Percentiles rank a stretch among this genome's conserved stretches.
These are phyloP conservation scores for Trifolium subterraneum DNA, from an alignment of 306 rosid species.

Conservation along the genomic window DNA sequence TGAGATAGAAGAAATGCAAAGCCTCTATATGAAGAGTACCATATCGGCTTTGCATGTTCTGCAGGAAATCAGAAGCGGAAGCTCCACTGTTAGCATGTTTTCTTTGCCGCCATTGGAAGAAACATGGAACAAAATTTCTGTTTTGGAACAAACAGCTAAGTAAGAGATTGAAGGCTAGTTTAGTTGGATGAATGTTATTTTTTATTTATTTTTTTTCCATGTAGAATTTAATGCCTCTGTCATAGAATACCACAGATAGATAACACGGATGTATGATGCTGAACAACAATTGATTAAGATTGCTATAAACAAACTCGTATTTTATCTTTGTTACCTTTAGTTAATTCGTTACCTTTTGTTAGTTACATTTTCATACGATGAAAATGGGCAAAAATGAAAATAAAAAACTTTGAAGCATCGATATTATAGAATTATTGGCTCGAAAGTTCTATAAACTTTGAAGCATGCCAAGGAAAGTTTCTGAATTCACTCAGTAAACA, in stretches of 20 bases:
- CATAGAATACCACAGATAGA: conserved; percentile 41
- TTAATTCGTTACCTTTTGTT: too few species aligned
- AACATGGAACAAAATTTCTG: conserved; percentile 60
- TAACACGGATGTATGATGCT: conserved; percentile 55
- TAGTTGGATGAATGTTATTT: conserved; percentile 24
- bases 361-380: too few species aligned
- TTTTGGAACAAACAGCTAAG: conserved; percentile 67
- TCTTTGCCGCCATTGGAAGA: conserved; percentile 86
- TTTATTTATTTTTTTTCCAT: not conserved
- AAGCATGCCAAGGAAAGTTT: too few species aligned
- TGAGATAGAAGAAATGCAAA: conserved; percentile 59
- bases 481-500: too few species aligned
- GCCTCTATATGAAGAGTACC: conserved; percentile 79
- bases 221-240: conserved; percentile 38
- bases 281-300: too few species aligned
- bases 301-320: too few species aligned
- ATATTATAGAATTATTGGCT: too few species aligned
- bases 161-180: conserved; percentile 33
- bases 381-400: too few species aligned
- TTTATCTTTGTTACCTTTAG: too few species aligned
- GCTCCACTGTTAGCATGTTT: conserved; percentile 77
- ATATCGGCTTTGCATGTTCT: conserved; percentile 71
- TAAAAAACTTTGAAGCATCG: too few species aligned
- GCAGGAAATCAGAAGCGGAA: conserved; percentile 80
- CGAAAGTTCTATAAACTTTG: too few species aligned